These are phyloP conservation scores for Inonotus hispidus DNA, from an alignment of 1,284 basidiomycete species.

Conservation along the genomic window DNA sequence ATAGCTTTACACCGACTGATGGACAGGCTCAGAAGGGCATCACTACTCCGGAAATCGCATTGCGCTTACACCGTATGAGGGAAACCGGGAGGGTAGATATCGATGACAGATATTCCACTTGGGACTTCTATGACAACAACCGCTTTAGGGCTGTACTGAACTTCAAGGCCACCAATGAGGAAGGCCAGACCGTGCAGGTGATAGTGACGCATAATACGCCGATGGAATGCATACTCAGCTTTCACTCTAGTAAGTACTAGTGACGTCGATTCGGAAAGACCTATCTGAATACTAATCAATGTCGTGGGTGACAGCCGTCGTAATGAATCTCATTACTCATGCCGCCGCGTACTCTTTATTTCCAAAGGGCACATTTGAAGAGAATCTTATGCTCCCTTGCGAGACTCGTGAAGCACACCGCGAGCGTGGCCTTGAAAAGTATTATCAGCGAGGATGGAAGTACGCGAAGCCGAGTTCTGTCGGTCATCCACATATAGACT, in stretches of 20 bases:
- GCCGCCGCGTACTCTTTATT: constrained; percentile 11
- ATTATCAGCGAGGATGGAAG: not conserved
- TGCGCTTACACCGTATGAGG: not conserved
- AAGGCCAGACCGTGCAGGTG: not conserved
- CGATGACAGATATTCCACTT: not conserved
- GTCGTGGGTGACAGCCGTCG: constrained; percentile 4
- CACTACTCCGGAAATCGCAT: not conserved
- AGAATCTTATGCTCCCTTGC: not conserved
- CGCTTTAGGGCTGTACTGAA: not conserved
- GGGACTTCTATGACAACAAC: not conserved
- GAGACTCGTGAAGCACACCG: not conserved
- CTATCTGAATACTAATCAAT: not conserved
- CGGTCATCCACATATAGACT: not conserved
- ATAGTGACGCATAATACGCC: constrained; percentile 2
- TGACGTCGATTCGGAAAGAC: not conserved
- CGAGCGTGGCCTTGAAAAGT: constrained; percentile 6
- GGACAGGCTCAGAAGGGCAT: constrained; percentile 1
- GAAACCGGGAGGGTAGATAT: not conserved
- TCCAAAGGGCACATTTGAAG: constrained; percentile 12
- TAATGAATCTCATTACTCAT: constrained; percentile 14
- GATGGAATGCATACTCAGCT: constrained; percentile 3
- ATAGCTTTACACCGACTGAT: not conserved
- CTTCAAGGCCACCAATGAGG: not conserved
- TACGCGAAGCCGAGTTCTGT: not conserved
- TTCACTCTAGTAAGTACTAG: constrained; percentile 13